phyloP scores from a whole-genome alignment of 257 asterid species.

The Plantago ovata region DNA sequence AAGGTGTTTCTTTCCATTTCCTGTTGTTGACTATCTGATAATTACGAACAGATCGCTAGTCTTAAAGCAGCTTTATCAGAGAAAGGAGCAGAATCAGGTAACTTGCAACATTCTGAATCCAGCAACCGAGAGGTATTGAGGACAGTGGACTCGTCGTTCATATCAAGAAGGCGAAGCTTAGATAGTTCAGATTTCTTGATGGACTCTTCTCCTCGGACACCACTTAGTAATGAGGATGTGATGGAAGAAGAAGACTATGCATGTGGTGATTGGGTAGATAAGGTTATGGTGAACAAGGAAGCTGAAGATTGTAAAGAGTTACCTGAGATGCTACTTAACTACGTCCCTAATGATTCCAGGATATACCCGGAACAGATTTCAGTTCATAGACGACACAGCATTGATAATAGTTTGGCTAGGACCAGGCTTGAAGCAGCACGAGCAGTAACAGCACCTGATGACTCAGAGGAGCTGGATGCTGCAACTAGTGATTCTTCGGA shows the following conservation, averaged over 20 bases:
- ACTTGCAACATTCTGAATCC: slow-evolving; percentile 24
- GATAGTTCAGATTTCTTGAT: slow-evolving; percentile 44
- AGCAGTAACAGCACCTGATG: slow-evolving; percentile 30
- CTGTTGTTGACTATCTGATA: not conserved
- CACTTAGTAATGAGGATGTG: slow-evolving; percentile 28
- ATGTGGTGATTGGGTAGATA: slow-evolving; percentile 49
- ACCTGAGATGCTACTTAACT: slow-evolving; percentile 6
- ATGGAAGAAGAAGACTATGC: slow-evolving; percentile 36
- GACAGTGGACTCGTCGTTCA: slow-evolving; percentile 27
- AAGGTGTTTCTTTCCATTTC: not conserved
- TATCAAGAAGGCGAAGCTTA: slow-evolving; percentile 53
- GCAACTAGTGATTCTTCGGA: slow-evolving; percentile 78
- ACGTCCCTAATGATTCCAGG: slow-evolving; percentile 10
- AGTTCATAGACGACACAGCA: slow-evolving; percentile 36
- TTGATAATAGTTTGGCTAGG: slow-evolving; percentile 33
- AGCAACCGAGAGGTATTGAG: slow-evolving; percentile 46
- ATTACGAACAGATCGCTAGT: slow-evolving; percentile 46
- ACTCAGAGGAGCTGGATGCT: slow-evolving; percentile 45
- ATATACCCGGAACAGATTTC: slow-evolving; percentile 17
- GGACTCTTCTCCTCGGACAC: slow-evolving; percentile 43
- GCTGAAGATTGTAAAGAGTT: slow-evolving; percentile 15
- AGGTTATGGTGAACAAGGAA: slow-evolving; percentile 41
- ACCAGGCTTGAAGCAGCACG: slow-evolving; percentile 9
- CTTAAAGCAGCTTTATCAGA: slow-evolving; percentile 72
- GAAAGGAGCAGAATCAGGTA: slow-evolving; percentile 34